phyloP scores from a whole-genome alignment of 805 yeast genomes.

The Nakazawaea wyomingensis region DNA sequence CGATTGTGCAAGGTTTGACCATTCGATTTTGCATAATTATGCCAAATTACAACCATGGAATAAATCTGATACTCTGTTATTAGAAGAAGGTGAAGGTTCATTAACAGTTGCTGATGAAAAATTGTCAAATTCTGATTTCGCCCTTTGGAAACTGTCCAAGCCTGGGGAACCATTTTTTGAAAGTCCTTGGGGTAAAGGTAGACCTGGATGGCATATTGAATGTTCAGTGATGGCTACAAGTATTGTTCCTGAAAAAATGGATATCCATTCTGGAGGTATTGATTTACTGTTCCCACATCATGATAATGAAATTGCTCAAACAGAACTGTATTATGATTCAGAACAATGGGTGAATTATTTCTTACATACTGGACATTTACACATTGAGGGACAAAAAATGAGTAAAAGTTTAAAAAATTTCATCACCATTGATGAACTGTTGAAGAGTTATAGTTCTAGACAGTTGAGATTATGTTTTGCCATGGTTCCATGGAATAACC shows the following conservation, averaged over 20 bases:
- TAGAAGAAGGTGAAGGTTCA: conserved; percentile 95
- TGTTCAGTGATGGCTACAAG: conserved; percentile 98
- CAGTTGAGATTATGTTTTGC: conserved; percentile 91
- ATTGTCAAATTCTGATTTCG: conserved; percentile 79
- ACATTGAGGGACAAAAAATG: conserved; percentile 98
- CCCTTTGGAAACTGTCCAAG: conserved; percentile 93
- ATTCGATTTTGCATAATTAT: conserved; percentile 66
- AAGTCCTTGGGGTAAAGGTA: conserved; percentile 94
- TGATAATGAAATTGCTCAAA: conserved; percentile 96
- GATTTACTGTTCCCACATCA: conserved; percentile 99
- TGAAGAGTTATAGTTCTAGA: conserved; percentile 62
- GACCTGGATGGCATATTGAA: conserved; percentile 99
- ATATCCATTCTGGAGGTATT: conserved; percentile 95
- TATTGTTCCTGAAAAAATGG: conserved; percentile 76
- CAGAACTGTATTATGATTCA: conserved; percentile 87
- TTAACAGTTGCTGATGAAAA: conserved; percentile 54
- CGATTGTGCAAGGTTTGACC: conserved; percentile 80
- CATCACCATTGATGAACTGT: conserved; percentile 89
- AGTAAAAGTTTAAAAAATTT: conserved; percentile 92
- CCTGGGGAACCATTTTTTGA: conserved; percentile 97
- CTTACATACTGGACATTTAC: conserved; percentile 95
- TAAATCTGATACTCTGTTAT: conserved; percentile 77
- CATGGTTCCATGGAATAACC: conserved; percentile 86
- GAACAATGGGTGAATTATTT: conserved; percentile 97
- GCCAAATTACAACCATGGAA: conserved; percentile 99